A percentile compares a stretch with the other conserved stretches of the same genome.
Conservation (phyloP, 2,329 filamentous ascomycete species). For the Chaetomium sp. region DNA sequence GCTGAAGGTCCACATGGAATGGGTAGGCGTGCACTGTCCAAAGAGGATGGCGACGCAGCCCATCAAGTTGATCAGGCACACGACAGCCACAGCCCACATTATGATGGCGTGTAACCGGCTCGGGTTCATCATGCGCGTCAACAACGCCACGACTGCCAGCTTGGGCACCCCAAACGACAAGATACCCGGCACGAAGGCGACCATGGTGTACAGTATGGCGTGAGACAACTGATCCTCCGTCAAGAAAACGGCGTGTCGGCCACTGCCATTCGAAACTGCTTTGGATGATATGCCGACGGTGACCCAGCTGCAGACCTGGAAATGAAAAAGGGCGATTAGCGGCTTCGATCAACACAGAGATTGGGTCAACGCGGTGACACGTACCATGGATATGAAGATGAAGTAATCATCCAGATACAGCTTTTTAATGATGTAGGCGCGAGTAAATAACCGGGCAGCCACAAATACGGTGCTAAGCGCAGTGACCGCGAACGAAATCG, state of each 20-base stretch:
- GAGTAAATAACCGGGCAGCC: constrained; percentile 40
- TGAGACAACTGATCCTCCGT: constrained; percentile 35
- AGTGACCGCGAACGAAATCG: constrained; percentile 39
- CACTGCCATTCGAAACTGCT: constrained; percentile 44
- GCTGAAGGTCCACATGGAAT: constrained; percentile 45
- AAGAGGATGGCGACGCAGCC: constrained; percentile 46
- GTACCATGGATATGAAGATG: constrained; percentile 19
- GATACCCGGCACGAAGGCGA: constrained; percentile 44
- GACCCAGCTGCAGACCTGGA: constrained; percentile 40
- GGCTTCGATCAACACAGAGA: not conserved
- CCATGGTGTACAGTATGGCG: constrained; percentile 41
- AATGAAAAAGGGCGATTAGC: not conserved
- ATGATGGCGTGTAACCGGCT: not conserved
- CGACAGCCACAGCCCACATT: constrained; percentile 42
- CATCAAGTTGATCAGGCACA: constrained; percentile 39
- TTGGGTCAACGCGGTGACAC: not conserved
- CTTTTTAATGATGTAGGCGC: constrained; percentile 38
- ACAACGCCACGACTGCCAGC: constrained; percentile 45
- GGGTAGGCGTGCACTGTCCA: constrained; percentile 46
- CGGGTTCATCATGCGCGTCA: constrained; percentile 45
- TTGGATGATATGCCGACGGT: constrained; percentile 41
- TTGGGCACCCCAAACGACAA: constrained; percentile 47
- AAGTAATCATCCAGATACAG: constrained; percentile 43
- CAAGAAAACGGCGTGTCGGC: constrained; percentile 43
- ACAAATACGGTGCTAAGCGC: constrained; percentile 40